Evolutionary conservation across 2,329 filamentous ascomycete genomes (phyloP).

Genomic region (Septoria linicola): DNA sequence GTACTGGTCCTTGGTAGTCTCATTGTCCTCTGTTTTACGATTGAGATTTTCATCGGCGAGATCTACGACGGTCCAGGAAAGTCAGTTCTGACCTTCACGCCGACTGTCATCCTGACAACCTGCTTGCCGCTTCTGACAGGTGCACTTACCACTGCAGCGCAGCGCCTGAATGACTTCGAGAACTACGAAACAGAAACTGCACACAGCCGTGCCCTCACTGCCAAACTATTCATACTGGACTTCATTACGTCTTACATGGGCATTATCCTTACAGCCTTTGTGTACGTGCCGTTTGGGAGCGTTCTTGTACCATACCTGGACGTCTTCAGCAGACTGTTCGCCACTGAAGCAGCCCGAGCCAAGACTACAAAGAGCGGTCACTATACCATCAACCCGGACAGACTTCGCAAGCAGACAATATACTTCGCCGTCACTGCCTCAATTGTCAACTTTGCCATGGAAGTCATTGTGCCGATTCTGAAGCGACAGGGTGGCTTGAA

Average conservation of each 20-base stretch:
- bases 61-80: constrained; percentile 90
- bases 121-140: constrained; percentile 75
- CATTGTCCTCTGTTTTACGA: constrained; percentile 82
- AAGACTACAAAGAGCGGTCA: constrained; percentile 45
- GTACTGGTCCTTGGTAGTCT: constrained; percentile 71
- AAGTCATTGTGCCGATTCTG: constrained; percentile 79
- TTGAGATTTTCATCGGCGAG: constrained; percentile 94
- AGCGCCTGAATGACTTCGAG: constrained; percentile 74
- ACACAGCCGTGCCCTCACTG: constrained; percentile 78
- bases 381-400: constrained; percentile 79
- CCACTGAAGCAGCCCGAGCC: constrained; percentile 66
- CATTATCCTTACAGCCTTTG: constrained; percentile 87
- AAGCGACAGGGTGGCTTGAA: constrained; percentile 77
- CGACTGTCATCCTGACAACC: constrained; percentile 81
- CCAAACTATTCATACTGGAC: constrained; percentile 93
- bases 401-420: constrained; percentile 87
- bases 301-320: constrained; percentile 82
- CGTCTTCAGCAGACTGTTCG: constrained; percentile 70
- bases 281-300: constrained; percentile 89
- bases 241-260: constrained; percentile 95
- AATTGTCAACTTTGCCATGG: constrained; percentile 80
- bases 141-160: constrained; percentile 73
- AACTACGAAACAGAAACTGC: constrained; percentile 89
- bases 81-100: constrained; percentile 79
- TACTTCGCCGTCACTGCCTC: constrained; percentile 96